Evolutionary conservation across 2,329 filamentous ascomycete species (phyloP).

Genomic region (Aspergillus calidoustus): DNA sequence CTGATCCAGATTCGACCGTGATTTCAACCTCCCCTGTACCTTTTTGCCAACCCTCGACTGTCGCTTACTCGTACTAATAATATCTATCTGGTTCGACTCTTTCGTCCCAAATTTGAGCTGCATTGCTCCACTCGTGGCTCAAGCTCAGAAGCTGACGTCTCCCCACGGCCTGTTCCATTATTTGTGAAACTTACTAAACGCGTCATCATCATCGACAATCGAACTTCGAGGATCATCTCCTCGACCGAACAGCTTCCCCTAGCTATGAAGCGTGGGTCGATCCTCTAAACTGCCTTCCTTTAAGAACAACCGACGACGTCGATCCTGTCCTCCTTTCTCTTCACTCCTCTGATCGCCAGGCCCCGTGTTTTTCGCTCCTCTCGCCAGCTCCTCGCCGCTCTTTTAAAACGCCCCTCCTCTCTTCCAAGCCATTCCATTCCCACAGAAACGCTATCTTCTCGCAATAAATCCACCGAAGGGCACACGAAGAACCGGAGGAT

Average conservation of each 20-base stretch:
- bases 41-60: background rate
- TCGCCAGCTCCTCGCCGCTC: background rate
- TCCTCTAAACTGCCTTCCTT: conserved; percentile 16
- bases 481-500: conserved; percentile 3
- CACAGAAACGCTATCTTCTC: background rate
- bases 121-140: conserved; percentile 11
- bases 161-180: conserved; percentile 2
- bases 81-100: background rate
- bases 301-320: conserved; percentile 6
- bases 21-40: background rate
- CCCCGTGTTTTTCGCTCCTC: background rate
- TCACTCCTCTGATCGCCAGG: background rate
- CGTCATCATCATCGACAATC: conserved; percentile 25
- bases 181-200: conserved; percentile 21
- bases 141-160: conserved; percentile 14
- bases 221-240: background rate
- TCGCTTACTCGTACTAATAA: background rate
- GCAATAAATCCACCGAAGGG: background rate
- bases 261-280: conserved; percentile 25
- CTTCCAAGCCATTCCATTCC: background rate
- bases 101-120: background rate
- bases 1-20: background rate
- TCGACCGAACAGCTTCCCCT: conserved; percentile 18
- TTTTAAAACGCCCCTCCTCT: conserved; percentile 1
- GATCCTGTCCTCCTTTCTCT: conserved; percentile 9